These are phyloP conservation scores for Scopulariopsis brevicaulis DNA, from an alignment of 2,329 filamentous ascomycete genomes.

Conservation along the genomic window DNA sequence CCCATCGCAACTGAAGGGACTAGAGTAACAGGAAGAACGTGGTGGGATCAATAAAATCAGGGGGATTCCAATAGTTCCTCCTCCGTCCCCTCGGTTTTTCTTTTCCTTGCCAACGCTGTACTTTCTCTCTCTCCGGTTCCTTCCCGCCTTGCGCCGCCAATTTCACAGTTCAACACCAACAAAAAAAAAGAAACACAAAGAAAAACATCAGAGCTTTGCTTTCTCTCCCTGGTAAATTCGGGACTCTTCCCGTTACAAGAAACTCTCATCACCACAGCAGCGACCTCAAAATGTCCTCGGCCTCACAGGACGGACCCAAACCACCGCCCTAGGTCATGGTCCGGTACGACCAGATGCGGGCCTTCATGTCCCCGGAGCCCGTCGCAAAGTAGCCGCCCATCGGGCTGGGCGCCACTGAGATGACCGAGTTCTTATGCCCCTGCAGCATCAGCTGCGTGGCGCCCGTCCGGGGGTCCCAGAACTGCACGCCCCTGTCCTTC, in stretches of 20 bases:
- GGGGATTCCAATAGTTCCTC: neutral
- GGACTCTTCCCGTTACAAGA: neutral
- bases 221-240: neutral
- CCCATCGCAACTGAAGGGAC: neutral
- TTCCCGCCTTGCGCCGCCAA: neutral
- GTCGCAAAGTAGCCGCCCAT: conserved; percentile 84
- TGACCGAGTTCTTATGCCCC: conserved; percentile 97
- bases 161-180: conserved; percentile 2
- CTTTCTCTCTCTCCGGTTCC: neutral
- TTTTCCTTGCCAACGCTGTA: neutral
- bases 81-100: neutral
- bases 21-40: neutral
- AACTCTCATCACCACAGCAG: too few relatives aligned
- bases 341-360: conserved; percentile 91
- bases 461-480: conserved; percentile 93
- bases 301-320: neutral
- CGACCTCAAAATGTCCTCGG: neutral
- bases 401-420: conserved; percentile 91
- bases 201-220: neutral
- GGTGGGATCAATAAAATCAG: neutral
- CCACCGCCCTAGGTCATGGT: neutral
- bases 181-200: neutral
- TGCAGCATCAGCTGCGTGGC: conserved; percentile 96
- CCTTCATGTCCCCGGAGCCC: conserved; percentile 93
- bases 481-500: conserved; percentile 94